Conservation (phyloP, 352 stramenopile genomes). For the Phytopythium sindhum region DNA sequence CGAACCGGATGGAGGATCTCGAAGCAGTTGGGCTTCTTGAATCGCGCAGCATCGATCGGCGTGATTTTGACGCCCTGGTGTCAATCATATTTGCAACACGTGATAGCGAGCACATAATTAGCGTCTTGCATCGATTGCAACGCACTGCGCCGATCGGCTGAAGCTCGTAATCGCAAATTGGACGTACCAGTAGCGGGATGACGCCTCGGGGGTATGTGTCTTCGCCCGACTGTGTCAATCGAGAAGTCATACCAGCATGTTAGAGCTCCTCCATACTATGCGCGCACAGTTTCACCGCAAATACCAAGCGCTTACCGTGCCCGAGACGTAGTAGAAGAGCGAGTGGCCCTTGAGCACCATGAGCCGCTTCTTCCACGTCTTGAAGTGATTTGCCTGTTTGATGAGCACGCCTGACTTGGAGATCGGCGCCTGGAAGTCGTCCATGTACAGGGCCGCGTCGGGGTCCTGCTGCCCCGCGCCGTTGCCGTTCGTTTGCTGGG, state of each 20-base stretch:
- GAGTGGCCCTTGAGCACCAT: slow-evolving; percentile 88
- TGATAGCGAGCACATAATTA: neutral
- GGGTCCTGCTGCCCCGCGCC: slow-evolving; percentile 14
- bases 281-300: neutral
- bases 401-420: slow-evolving; percentile 84
- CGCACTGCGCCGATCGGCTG: neutral
- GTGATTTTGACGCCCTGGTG: slow-evolving; percentile 66
- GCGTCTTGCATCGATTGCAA: neutral
- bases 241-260: slow-evolving; percentile 7
- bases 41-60: slow-evolving; percentile 67
- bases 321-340: slow-evolving; percentile 87
- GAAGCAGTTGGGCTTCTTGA: slow-evolving; percentile 87
- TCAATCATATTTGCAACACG: too few relatives aligned
- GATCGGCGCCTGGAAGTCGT: slow-evolving; percentile 80
- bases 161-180: too few relatives aligned
- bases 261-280: neutral
- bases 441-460: slow-evolving; percentile 47
- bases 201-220: slow-evolving; percentile 81
- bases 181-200: slow-evolving; percentile 55
- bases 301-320: slow-evolving; percentile 48
- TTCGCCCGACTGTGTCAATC: slow-evolving; percentile 60
- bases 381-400: slow-evolving; percentile 87
- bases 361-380: slow-evolving; percentile 87
- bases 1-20: slow-evolving; percentile 80
- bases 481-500: slow-evolving; percentile 19